Evolutionary conservation across 2,329 filamentous ascomycete genomes (phyloP).

Genomic region (Echinosphaeria canescens): DNA sequence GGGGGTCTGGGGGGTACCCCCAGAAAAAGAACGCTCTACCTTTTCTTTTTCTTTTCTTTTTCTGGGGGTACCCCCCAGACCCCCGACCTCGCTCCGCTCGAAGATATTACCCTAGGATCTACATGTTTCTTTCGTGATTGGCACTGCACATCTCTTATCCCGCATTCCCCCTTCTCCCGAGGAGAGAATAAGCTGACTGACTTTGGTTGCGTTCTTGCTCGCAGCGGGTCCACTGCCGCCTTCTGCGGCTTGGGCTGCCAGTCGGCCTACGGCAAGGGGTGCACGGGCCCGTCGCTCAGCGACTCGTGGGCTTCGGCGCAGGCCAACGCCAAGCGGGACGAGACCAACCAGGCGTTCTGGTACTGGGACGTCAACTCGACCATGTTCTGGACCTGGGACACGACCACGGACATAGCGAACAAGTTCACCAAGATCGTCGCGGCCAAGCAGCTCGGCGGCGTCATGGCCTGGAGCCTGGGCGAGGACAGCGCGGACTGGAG

Average conservation of each 20-base stretch:
- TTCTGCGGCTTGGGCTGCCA: slow-evolving; percentile 8
- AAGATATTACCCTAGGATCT: too few species aligned
- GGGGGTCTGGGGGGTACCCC: too few species aligned
- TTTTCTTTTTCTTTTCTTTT: too few species aligned
- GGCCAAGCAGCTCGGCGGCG: slow-evolving; percentile 19
- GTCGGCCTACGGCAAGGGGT: slow-evolving; percentile 5
- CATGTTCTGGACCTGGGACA: slow-evolving; percentile 35
- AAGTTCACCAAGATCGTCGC: slow-evolving; percentile 24
- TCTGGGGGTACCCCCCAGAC: too few species aligned
- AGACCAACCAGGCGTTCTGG: slow-evolving; percentile 26
- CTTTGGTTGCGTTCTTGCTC: neutral
- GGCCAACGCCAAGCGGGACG: slow-evolving; percentile 17
- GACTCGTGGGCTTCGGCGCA: slow-evolving; percentile 19
- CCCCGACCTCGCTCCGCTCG: too few species aligned
- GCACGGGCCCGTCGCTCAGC: slow-evolving; percentile 3
- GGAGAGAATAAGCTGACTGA: slow-evolving; percentile 1
- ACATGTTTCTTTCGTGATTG: too few species aligned
- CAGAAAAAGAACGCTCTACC: too few species aligned
- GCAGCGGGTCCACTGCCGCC: slow-evolving; percentile 4
- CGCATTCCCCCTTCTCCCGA: neutral
- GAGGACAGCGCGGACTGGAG: slow-evolving; percentile 21
- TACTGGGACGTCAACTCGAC: slow-evolving; percentile 22
- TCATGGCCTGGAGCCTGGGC: slow-evolving; percentile 29
- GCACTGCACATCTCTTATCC: too few species aligned
- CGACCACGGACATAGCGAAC: slow-evolving; percentile 17